A percentile compares a stretch with the other conserved stretches of the same genome.
These are phyloP conservation scores for Leucocoprinus birnbaumii DNA, from an alignment of 768 basidiomycete species.

Conservation along the genomic window DNA sequence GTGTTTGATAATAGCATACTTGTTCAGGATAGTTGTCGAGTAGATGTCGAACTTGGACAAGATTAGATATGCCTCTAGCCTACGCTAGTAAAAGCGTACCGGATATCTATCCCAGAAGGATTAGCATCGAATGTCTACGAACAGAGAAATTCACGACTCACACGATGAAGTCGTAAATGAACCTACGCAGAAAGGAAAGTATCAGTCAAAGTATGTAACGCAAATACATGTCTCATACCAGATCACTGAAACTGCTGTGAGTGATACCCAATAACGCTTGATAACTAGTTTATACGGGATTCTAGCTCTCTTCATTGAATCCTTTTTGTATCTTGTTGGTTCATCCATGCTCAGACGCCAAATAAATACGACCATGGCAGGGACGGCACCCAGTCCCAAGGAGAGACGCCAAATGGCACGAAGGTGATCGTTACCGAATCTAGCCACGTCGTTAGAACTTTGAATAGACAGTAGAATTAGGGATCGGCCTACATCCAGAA, in stretches of 20 bases:
- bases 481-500: slow-evolving; percentile 74
- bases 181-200: slow-evolving; percentile 33
- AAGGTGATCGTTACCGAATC: slow-evolving; percentile 77
- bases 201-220: not conserved
- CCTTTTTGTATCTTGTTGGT: slow-evolving; percentile 66
- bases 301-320: slow-evolving; percentile 72
- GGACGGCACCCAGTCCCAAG: slow-evolving; percentile 79
- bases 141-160: slow-evolving; percentile 37
- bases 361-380: slow-evolving; percentile 73
- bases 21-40: slow-evolving; percentile 70
- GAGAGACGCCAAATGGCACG: slow-evolving; percentile 86
- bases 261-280: slow-evolving; percentile 72
- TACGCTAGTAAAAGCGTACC: no score
- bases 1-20: slow-evolving; percentile 29
- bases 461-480: not conserved
- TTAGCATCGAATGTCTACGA: no score
- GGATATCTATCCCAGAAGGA: slow-evolving; percentile 41
- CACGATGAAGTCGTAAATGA: slow-evolving; percentile 80
- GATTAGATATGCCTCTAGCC: no score
- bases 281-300: slow-evolving; percentile 80
- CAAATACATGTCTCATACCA: slow-evolving; percentile 45
- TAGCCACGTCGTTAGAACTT: slow-evolving; percentile 18
- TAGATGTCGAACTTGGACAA: slow-evolving; percentile 69
- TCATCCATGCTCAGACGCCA: slow-evolving; percentile 89
- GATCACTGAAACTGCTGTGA: slow-evolving; percentile 70